Evolutionary conservation across 2,329 filamentous ascomycete species (phyloP).

Genomic region (Sporothrix pseudoabietina): DNA sequence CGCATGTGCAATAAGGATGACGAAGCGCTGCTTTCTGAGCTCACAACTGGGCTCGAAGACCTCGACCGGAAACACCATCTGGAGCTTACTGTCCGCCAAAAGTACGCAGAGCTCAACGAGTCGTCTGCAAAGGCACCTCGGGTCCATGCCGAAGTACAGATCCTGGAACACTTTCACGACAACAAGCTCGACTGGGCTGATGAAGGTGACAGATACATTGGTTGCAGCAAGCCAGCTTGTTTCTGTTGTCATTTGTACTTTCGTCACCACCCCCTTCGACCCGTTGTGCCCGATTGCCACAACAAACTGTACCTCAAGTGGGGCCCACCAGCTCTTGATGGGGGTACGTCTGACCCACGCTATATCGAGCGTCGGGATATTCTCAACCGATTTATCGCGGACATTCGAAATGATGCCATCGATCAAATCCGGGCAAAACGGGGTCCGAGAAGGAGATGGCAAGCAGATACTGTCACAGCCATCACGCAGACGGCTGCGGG

Average conservation of each 20-base stretch:
- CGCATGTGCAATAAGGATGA: not conserved
- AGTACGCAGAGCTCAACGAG: not conserved
- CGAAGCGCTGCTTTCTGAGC: not conserved
- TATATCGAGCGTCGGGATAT: constrained; percentile 6
- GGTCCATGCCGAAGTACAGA: constrained; percentile 52
- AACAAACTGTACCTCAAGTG: constrained; percentile 48
- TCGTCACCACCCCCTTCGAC: constrained; percentile 43
- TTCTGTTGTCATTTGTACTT: constrained; percentile 54
- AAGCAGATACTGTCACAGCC: constrained; percentile 25
- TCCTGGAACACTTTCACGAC: constrained; percentile 51
- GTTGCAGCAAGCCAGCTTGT: constrained; percentile 56
- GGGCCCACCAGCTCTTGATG: constrained; percentile 38
- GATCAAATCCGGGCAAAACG: constrained; percentile 20
- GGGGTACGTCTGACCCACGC: not conserved
- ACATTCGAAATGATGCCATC: constrained; percentile 26
- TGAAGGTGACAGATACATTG: constrained; percentile 49
- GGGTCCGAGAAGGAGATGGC: not conserved
- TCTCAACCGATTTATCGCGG: constrained; percentile 25
- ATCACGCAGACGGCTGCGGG: constrained; percentile 19
- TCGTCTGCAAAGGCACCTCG: constrained; percentile 30
- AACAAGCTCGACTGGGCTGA: constrained; percentile 42
- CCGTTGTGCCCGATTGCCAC: constrained; percentile 43
- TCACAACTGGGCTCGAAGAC: not conserved
- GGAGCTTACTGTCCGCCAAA: not conserved
- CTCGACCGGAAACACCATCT: not conserved